These are phyloP conservation scores for Laetiporus sulphureus DNA, from an alignment of 1,284 basidiomycete genomes.

Conservation along the genomic window DNA sequence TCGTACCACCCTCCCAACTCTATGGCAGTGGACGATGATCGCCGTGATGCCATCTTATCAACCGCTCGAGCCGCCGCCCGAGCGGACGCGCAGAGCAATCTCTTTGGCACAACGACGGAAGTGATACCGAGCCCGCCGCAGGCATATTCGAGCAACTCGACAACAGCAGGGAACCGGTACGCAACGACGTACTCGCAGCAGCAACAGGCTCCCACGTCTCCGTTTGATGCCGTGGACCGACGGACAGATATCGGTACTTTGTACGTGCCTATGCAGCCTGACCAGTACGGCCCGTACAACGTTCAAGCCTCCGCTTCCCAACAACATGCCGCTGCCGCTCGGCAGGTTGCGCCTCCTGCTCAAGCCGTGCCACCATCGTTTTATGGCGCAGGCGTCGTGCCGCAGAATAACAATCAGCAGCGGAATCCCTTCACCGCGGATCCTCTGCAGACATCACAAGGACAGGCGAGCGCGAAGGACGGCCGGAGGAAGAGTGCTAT, in stretches of 20 bases:
- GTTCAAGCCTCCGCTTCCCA: slow-evolving; percentile 24
- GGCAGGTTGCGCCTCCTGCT: slow-evolving; percentile 42
- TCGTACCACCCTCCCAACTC: slow-evolving; percentile 47
- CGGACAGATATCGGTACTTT: slow-evolving; percentile 59
- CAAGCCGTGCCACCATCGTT: slow-evolving; percentile 55
- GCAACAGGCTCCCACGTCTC: slow-evolving; percentile 32
- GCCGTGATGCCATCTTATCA: slow-evolving; percentile 66
- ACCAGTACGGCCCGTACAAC: slow-evolving; percentile 58
- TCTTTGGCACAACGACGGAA: slow-evolving; percentile 39
- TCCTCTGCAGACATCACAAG: slow-evolving; percentile 26
- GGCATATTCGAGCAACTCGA: slow-evolving; percentile 48
- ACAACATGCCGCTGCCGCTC: slow-evolving; percentile 21
- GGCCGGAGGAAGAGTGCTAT: slow-evolving; percentile 58
- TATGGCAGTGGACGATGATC: slow-evolving; percentile 58
- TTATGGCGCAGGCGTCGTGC: slow-evolving; percentile 57
- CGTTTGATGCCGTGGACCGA: slow-evolving; percentile 56
- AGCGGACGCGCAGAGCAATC: slow-evolving; percentile 32
- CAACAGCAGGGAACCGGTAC: slow-evolving; percentile 52
- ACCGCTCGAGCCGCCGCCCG: slow-evolving; percentile 66
- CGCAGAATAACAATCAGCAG: slow-evolving; percentile 33
- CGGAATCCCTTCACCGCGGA: slow-evolving; percentile 55
- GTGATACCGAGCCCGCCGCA: slow-evolving; percentile 70
- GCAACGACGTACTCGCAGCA: slow-evolving; percentile 40
- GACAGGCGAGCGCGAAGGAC: slow-evolving; percentile 44
- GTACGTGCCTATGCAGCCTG: slow-evolving; percentile 75